phyloP scores from a whole-genome alignment of 192 early-diverging fungal species.

The Coemansia sp. region DNA sequence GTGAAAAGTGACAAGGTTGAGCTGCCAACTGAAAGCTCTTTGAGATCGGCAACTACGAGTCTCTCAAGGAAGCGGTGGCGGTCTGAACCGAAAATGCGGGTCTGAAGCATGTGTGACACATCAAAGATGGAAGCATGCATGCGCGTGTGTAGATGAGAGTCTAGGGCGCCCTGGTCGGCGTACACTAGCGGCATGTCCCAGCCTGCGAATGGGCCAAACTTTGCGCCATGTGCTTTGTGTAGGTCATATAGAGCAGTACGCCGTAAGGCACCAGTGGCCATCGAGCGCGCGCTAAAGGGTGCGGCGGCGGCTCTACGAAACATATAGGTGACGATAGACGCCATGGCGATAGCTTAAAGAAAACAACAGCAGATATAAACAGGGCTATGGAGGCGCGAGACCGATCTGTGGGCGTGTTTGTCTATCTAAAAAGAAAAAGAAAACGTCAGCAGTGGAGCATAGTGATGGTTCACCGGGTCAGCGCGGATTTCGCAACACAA shows the following conservation, averaged over 20 bases:
- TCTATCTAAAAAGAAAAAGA: neutral
- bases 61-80: constrained; percentile 83
- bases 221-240: constrained; percentile 87
- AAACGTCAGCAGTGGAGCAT: neutral
- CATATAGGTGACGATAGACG: constrained; percentile 4
- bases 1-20: constrained; percentile 92
- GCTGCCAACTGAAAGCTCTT: constrained; percentile 72
- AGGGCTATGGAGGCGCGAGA: neutral
- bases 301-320: constrained; percentile 9
- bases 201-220: constrained; percentile 98
- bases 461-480: neutral
- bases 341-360: neutral
- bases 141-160: constrained; percentile 88
- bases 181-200: constrained; percentile 97
- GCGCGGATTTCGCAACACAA: constrained; percentile 7
- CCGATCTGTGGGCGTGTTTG: neutral
- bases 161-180: constrained; percentile 75
- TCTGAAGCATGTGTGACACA: constrained; percentile 98
- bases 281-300: constrained; percentile 15
- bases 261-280: constrained; percentile 51
- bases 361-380: neutral
- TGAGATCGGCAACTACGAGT: constrained; percentile 83
- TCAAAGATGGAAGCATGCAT: constrained; percentile 92
- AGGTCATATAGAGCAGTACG: constrained; percentile 89
- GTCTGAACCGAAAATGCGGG: constrained; percentile 84